A percentile compares a stretch with the other conserved stretches of the same genome.
Evolutionary conservation across 1,284 basidiomycete species (phyloP).

Genomic region (Ganoderma boninense): DNA sequence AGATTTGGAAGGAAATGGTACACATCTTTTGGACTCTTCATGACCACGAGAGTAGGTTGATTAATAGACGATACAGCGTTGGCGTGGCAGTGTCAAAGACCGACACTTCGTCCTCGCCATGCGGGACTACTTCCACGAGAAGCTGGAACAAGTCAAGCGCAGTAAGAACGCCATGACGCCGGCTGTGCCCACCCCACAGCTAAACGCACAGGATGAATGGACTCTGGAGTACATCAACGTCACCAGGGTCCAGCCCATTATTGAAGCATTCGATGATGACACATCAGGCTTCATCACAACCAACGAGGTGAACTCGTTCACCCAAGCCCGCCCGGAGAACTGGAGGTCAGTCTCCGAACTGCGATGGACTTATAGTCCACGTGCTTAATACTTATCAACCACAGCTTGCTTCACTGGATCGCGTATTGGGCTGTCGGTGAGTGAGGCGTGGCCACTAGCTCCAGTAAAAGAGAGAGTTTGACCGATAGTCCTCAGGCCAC

Average conservation of each 20-base stretch:
- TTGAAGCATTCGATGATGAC: constrained; percentile 43
- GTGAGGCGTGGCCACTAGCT: no score
- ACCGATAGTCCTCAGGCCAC: constrained; percentile 25
- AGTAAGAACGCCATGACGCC: not conserved
- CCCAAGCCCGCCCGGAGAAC: constrained; percentile 8
- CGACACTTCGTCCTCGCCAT: constrained; percentile 24
- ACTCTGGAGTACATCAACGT: constrained; percentile 30
- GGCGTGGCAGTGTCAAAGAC: constrained; percentile 13
- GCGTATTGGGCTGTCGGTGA: constrained; percentile 22
- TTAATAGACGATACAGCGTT: constrained; percentile 6
- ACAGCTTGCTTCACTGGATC: constrained; percentile 22
- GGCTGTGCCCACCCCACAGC: not conserved
- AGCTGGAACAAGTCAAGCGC: constrained; percentile 14
- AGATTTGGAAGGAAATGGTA: constrained; percentile 42
- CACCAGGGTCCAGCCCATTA: constrained; percentile 28
- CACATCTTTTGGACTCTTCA: no score
- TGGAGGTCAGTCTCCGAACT: constrained; percentile 21
- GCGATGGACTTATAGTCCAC: not conserved
- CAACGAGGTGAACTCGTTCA: constrained; percentile 28
- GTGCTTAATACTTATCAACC: no score
- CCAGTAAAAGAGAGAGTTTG: no score
- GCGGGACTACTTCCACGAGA: constrained; percentile 38
- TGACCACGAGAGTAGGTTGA: not conserved
- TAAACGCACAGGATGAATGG: constrained; percentile 31
- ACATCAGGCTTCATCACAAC: constrained; percentile 41